Evolutionary conservation across 1,284 basidiomycete species (phyloP).

Genomic region (Mycosarcoma mackinlayi): DNA sequence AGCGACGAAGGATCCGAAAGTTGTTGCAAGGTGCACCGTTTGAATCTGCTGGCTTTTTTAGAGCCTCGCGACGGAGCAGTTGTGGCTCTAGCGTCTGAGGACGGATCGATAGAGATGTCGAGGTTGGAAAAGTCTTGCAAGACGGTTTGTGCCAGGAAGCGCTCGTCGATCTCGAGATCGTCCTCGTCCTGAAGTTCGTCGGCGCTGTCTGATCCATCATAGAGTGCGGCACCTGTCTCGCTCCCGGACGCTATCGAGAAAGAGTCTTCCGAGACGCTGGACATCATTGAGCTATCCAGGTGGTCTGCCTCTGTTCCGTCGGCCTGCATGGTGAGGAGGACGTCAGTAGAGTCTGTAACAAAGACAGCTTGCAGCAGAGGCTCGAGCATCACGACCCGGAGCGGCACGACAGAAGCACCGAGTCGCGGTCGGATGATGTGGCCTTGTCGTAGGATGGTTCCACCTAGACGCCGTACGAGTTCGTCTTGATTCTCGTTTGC

Average conservation of each 20-base stretch:
- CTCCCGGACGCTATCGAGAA: slow-evolving; percentile 25
- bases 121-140: slow-evolving; percentile 51
- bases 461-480: slow-evolving; percentile 33
- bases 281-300: slow-evolving; percentile 29
- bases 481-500: slow-evolving; percentile 27
- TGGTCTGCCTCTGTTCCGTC: slow-evolving; percentile 20
- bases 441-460: slow-evolving; percentile 49
- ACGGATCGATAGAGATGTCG: slow-evolving; percentile 36
- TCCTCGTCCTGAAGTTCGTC: slow-evolving; percentile 39
- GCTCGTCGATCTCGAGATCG: slow-evolving; percentile 53
- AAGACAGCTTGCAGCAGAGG: slow-evolving; percentile 61
- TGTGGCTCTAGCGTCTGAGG: slow-evolving; percentile 1
- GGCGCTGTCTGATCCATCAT: slow-evolving; percentile 17
- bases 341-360: slow-evolving; percentile 22
- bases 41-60: slow-evolving; percentile 18
- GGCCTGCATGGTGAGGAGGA: slow-evolving; percentile 44
- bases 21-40: slow-evolving; percentile 22
- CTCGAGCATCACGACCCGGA: slow-evolving; percentile 57
- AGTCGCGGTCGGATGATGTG: slow-evolving; percentile 29
- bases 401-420: background rate
- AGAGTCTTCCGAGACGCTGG: slow-evolving; percentile 23
- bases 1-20: slow-evolving; percentile 31
- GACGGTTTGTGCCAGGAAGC: slow-evolving; percentile 56
- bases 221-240: slow-evolving; percentile 4
- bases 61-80: background rate